Percentiles rank a stretch among this genome's conserved stretches.
Evolutionary conservation across 176 grass and related monocot genomes (phyloP).

Genomic region (Tuctoria greenei): DNA sequence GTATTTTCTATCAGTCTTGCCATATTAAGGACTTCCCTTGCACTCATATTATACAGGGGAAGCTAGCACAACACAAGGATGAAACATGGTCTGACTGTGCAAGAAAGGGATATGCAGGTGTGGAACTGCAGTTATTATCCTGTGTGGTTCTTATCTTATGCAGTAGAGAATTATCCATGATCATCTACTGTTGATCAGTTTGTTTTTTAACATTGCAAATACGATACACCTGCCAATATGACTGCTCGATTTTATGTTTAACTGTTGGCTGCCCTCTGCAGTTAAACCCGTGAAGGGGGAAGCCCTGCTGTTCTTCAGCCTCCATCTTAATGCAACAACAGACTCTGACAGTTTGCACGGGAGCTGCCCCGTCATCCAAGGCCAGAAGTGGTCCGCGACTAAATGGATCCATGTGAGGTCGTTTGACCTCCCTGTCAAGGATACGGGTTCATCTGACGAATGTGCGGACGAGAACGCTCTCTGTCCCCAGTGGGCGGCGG

Average conservation of each 20-base stretch:
- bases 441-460: conserved; percentile 13
- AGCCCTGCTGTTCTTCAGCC: conserved; percentile 87
- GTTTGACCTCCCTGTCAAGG: conserved; percentile 47
- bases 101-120: conserved; percentile 90
- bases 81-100: conserved; percentile 83
- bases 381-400: conserved; percentile 91
- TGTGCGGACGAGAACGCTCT: conserved; percentile 67
- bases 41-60: conserved; percentile 58
- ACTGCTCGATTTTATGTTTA: conserved; percentile 1
- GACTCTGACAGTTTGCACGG: conserved; percentile 79
- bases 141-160: conserved; percentile 10
- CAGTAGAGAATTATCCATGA: neutral
- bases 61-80: conserved; percentile 68
- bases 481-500: conserved; percentile 70
- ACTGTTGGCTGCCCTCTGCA: conserved; percentile 31
- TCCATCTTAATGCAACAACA: conserved; percentile 64
- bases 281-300: conserved; percentile 81
- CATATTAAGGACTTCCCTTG: neutral
- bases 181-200: neutral
- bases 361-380: conserved; percentile 80
- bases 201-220: neutral
- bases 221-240: neutral
- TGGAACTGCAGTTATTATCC: neutral
- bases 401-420: conserved; percentile 98
- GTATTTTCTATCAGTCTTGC: too few relatives aligned